These are phyloP conservation scores for Cryphonectria japonica DNA, from an alignment of 2,329 filamentous ascomycete species.

Conservation along the genomic window DNA sequence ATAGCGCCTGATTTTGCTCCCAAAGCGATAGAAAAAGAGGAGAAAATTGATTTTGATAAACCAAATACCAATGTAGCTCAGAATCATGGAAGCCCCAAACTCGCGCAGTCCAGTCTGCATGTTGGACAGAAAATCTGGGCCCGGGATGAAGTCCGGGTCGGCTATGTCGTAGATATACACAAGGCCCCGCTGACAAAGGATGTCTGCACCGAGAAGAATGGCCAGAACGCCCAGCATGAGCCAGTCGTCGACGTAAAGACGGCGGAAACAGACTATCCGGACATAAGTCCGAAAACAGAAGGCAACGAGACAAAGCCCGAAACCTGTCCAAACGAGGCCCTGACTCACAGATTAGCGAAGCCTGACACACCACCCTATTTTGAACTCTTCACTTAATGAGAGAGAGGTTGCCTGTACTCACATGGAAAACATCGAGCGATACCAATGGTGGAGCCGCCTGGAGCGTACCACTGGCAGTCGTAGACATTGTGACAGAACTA, in stretches of 20 bases:
- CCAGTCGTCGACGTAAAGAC: slow-evolving; percentile 31
- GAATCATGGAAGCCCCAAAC: slow-evolving; percentile 6
- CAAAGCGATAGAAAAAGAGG: slow-evolving; percentile 26
- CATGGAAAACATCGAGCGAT: too few species aligned
- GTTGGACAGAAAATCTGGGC: slow-evolving; percentile 11
- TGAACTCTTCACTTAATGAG: too few species aligned
- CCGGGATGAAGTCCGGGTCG: neutral
- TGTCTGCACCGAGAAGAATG: slow-evolving; percentile 14
- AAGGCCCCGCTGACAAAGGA: slow-evolving; percentile 1
- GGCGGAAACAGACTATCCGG: slow-evolving; percentile 30
- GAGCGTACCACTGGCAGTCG: too few species aligned
- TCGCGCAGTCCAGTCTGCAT: slow-evolving; percentile 1
- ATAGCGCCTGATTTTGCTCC: slow-evolving; percentile 12
- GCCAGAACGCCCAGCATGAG: slow-evolving; percentile 31
- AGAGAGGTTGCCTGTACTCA: too few species aligned
- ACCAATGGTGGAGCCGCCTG: too few species aligned
- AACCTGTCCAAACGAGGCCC: too few species aligned
- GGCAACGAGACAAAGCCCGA: too few species aligned
- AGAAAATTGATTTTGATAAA: slow-evolving; percentile 28
- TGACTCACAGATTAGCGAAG: too few species aligned
- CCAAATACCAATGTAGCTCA: slow-evolving; percentile 21
- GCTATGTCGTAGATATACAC: too few species aligned
- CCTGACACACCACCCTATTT: too few species aligned
- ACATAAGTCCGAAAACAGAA: slow-evolving; percentile 18
- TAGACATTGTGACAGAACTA: too few species aligned